Base-by-base conservation (phyloP, 257 asterid genomes). In the Petunia axillaris region DNA sequence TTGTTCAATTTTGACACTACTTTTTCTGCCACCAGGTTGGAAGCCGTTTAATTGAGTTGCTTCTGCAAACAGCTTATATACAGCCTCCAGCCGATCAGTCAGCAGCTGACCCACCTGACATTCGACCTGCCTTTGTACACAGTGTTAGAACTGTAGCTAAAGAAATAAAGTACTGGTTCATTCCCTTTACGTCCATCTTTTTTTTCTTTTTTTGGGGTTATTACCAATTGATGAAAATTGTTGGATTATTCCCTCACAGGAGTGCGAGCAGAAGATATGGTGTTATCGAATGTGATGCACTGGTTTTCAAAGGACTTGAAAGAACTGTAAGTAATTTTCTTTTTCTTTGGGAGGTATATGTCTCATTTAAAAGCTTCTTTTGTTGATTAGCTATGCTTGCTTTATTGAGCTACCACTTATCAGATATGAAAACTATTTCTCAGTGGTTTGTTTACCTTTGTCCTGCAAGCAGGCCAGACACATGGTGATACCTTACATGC, bases 401-500 rank as follows among this genome's bases (percentile, higher is more conserved):
- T 71, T 71, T 10, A 35, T 71, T 71, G 77, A 71, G 62, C 62
- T 50, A 50, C 62, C 46, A 25, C 25, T 25, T 25, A 25, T 25
- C 25, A 35, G 62, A 50, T 71, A 71, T 71, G 62, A 50, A 60
- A 71, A 50, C 62, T 50, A 71, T 50, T 52, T 60, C 62, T 50
- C 14, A 50, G 44, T 71, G 35, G 25, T 71, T 71, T 48, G 77
- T 11, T 50, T 76, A 81, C 79, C 57, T 60, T 59, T 65, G 46
- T 76, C 58, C 62, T 79, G 67, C 80, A 79, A 65, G 44, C 97
- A 95, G 97, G 99, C 97, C 79, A 88, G 97, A 84, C 97, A 95
- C 93, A 91, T 90, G 98, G 95, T 95, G 83, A 89, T 95, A 84
- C 99, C 99, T 81, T 95, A 95, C 82, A 93, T 95, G 99, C 99